phyloP scores from a whole-genome alignment of 2,329 filamentous ascomycete genomes.

The Geosmithia morbida region DNA sequence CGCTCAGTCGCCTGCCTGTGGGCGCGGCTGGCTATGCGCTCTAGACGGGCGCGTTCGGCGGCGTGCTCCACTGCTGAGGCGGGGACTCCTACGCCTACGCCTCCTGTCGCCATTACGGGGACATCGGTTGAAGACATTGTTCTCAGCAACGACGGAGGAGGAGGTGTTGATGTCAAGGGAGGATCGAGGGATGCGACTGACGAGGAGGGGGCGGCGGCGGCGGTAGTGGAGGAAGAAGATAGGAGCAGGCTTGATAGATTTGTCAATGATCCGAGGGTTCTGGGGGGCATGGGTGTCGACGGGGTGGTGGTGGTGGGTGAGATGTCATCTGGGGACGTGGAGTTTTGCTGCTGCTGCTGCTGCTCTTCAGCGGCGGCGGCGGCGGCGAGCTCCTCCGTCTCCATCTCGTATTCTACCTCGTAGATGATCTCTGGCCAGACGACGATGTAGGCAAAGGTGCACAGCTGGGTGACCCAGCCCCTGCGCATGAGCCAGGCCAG shows the following conservation, averaged over 20 bases:
- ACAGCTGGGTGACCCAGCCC: conserved; percentile 86
- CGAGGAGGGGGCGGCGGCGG: conserved; percentile 4
- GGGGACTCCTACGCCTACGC: too few species aligned
- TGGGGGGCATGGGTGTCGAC: neutral
- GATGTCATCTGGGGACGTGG: conserved; percentile 4
- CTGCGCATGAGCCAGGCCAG: conserved; percentile 86
- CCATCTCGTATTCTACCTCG: conserved; percentile 59
- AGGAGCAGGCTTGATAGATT: neutral
- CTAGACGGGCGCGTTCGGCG: conserved; percentile 46
- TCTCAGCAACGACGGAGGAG: conserved; percentile 7
- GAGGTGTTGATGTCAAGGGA: conserved; percentile 3
- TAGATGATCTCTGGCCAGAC: conserved; percentile 72
- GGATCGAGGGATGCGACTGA: conserved; percentile 9
- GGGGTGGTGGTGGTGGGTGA: conserved; percentile 3
- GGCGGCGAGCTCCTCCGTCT: conserved; percentile 44
- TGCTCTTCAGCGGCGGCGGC: neutral
- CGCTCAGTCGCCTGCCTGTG: conserved; percentile 41
- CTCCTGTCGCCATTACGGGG: conserved; percentile 12
- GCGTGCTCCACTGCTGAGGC: conserved; percentile 28
- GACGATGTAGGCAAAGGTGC: conserved; percentile 80
- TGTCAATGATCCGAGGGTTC: conserved; percentile 1
- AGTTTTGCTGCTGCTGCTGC: conserved; percentile 5
- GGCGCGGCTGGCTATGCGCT: conserved; percentile 40
- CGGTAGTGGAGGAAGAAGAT: conserved; percentile 3
- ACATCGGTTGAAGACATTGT: conserved; percentile 9